Conservation (phyloP, 805 yeast genomes). For the Priceomyces medius region DNA sequence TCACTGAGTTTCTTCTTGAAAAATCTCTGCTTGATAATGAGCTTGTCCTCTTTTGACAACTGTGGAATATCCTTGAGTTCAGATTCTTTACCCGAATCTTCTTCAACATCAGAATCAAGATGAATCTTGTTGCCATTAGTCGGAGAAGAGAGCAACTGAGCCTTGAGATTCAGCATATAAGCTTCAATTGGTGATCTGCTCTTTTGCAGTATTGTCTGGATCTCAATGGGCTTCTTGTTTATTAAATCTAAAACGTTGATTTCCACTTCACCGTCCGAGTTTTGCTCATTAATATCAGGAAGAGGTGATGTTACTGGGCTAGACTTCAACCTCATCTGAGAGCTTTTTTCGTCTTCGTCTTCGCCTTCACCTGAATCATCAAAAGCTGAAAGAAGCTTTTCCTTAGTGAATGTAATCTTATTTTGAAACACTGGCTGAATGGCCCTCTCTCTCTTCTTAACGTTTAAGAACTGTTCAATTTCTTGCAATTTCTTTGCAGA, state of each 20-base stretch:
- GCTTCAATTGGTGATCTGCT: constrained; percentile 31
- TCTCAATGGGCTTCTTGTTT: constrained; percentile 6
- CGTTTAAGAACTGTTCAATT: constrained; percentile 32
- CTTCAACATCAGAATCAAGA: constrained; percentile 3
- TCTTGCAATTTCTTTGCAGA: constrained; percentile 26
- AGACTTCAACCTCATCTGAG: constrained; percentile 12
- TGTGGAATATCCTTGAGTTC: constrained; percentile 24
- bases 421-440: constrained; percentile 31
- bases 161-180: constrained; percentile 34
- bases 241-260: constrained; percentile 10
- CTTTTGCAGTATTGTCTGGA: not conserved
- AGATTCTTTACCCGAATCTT: not conserved
- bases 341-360: constrained; percentile 15
- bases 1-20: constrained; percentile 20
- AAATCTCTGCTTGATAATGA: constrained; percentile 32
- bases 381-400: constrained; percentile 34
- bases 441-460: constrained; percentile 30
- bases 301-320: constrained; percentile 37
- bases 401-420: constrained; percentile 27
- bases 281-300: constrained; percentile 4
- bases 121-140: constrained; percentile 10
- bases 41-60: constrained; percentile 31
- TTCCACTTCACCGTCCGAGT: constrained; percentile 11
- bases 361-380: constrained; percentile 21
- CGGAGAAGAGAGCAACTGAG: constrained; percentile 26